Evolutionary conservation across 495 filamentous ascomycete genomes (phyloP), one percentile per base, ranked within the genome.

Genomic region (Podospora didyma): DNA sequence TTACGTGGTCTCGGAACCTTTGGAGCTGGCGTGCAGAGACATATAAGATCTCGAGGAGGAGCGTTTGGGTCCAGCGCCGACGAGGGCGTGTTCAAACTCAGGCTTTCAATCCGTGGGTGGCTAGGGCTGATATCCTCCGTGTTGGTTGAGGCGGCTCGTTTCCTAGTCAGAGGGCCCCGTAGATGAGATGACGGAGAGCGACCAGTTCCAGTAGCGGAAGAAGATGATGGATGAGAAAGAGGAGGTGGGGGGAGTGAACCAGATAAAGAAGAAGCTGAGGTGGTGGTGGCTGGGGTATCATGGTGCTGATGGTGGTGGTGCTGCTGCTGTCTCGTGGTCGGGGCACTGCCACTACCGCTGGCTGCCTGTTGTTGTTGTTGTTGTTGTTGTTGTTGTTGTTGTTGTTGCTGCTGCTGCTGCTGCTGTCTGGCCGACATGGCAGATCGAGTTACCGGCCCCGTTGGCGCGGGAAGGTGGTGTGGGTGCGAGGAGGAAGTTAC

Each of bases 1-100:
- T 98, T 98, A 66, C 94, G 84, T 53, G 94, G 94, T 62, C 94
- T 77, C 23, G 94, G 94, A 50, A 97, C 90, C 72, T 97, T 96
- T 5, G 91, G 90, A 61, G 90, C 89, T 22, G 90, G 90, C 61
- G 95, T 89, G 72, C 94, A 98, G 62, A 97, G 83, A 76, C 94
- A 98, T 55, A 96, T 75, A 26, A 76, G 60, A n/a, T 78, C 76
- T 48, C 70, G 16, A 2, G 52, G 3, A 9, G 20, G 7, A 5
- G 71, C 69, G 42, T 65, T 60, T 7, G 62, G 57, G 26, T 57
- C 51, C 7, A 70, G 57, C 26, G 34, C 26, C 22, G 26, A 9
- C 5, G 39, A 7, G 9, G 51, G 72, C 49, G 72, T 75, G 59
- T 59, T 68, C 34, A 74, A 60, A 35, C 59, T 71, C 51, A 78